Percentiles rank a stretch among this genome's conserved stretches.
Conservation (phyloP, 2,329 filamentous ascomycete species). For the Xylariales sp. region DNA sequence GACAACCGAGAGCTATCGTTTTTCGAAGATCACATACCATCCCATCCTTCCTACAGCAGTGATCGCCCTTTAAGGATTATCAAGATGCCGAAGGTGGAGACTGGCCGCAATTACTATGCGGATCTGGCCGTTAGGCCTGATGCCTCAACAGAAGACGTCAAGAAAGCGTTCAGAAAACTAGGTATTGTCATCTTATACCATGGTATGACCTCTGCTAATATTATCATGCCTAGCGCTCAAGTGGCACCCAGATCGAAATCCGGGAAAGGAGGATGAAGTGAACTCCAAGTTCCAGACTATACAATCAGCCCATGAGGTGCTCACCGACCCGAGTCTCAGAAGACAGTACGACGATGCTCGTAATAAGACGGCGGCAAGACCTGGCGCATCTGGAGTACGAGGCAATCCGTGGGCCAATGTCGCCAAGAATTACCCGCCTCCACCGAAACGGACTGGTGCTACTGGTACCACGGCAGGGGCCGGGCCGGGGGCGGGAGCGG, state of each 20-base stretch:
- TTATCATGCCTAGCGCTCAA: slow-evolving; percentile 71
- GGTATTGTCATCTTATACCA: too few relatives aligned
- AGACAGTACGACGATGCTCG: slow-evolving; percentile 49
- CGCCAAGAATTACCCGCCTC: slow-evolving; percentile 44
- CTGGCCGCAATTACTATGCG: slow-evolving; percentile 74
- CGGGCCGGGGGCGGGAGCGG: slow-evolving; percentile 7
- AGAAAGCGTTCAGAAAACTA: slow-evolving; percentile 81
- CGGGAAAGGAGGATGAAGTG: slow-evolving; percentile 73
- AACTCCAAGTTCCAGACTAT: slow-evolving; percentile 82
- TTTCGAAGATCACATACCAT: too few relatives aligned
- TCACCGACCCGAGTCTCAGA: slow-evolving; percentile 46
- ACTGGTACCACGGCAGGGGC: slow-evolving; percentile 14
- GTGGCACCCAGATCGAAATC: slow-evolving; percentile 87
- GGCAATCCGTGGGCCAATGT: slow-evolving; percentile 55
- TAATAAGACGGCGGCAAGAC: slow-evolving; percentile 29
- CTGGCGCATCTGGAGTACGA: slow-evolving; percentile 48
- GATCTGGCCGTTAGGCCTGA: slow-evolving; percentile 68
- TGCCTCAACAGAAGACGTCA: slow-evolving; percentile 70
- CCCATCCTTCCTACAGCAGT: too few relatives aligned
- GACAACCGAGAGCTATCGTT: too few relatives aligned
- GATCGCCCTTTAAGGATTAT: slow-evolving; percentile 14
- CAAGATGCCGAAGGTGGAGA: slow-evolving; percentile 65
- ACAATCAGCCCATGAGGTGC: slow-evolving; percentile 77
- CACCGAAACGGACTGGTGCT: slow-evolving; percentile 37
- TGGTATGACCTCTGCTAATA: too few relatives aligned